A percentile compares a stretch with the other conserved stretches of the same genome.
Evolutionary conservation across 1,139 yeast species (phyloP).

Genomic region (Kodamaea alishanica): DNA sequence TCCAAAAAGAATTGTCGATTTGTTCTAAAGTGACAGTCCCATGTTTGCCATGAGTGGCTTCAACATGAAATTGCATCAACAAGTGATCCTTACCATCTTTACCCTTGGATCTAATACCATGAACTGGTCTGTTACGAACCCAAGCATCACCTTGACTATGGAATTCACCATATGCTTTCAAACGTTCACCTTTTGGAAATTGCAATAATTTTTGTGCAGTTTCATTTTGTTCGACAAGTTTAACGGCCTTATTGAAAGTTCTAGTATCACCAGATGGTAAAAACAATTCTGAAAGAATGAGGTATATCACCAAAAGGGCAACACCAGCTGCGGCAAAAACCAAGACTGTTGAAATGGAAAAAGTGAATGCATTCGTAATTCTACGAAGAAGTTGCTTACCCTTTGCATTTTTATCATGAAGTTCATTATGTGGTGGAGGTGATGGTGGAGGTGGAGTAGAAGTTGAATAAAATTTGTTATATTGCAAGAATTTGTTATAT

Average conservation of each 20-base stretch:
- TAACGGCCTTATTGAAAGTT: conserved; percentile 82
- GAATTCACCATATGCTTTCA: conserved; percentile 78
- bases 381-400: conserved; percentile 36
- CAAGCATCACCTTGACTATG: conserved; percentile 59
- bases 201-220: conserved; percentile 56
- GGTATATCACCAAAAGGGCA: conserved; percentile 67
- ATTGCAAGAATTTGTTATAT: not conserved
- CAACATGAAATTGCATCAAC: conserved; percentile 83
- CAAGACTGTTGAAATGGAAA: conserved; percentile 55
- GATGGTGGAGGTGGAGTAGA: conserved; percentile 25
- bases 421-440: conserved; percentile 42
- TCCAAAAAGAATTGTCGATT: conserved; percentile 59
- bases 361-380: conserved; percentile 55
- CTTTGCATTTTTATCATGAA: conserved; percentile 38
- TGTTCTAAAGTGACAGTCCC: conserved; percentile 82
- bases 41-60: conserved; percentile 48
- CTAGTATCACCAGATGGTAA: conserved; percentile 91
- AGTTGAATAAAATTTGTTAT: conserved; percentile 19
- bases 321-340: conserved; percentile 68
- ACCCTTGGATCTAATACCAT: conserved; percentile 52
- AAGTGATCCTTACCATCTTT: conserved; percentile 76
- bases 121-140: conserved; percentile 85
- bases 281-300: conserved; percentile 72
- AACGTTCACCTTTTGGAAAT: conserved; percentile 51
- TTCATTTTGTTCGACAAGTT: conserved; percentile 65